Evolutionary conservation across 2,329 filamentous ascomycete genomes (phyloP).

Genomic region (Magnaporthiopsis incrustans): DNA sequence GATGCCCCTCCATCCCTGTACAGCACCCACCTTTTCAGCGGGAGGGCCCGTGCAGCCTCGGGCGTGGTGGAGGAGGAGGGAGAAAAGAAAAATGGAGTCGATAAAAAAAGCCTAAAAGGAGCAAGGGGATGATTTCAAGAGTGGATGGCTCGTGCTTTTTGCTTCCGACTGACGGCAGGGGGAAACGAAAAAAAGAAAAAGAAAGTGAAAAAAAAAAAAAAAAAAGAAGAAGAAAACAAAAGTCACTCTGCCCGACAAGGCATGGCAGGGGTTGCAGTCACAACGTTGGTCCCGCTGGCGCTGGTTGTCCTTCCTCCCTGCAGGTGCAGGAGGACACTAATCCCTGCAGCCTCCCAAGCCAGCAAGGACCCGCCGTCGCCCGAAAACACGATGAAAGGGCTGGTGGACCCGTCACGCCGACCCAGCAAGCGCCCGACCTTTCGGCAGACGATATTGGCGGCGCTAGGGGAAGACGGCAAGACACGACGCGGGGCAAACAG

Average conservation of each 20-base stretch:
- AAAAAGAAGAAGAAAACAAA: not conserved
- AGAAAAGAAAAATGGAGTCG: not conserved
- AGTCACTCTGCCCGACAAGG: not conserved
- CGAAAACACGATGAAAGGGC: too few relatives aligned
- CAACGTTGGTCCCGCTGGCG: not conserved
- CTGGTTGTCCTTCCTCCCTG: not conserved
- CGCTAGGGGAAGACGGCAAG: too few relatives aligned
- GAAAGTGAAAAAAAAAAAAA: not conserved
- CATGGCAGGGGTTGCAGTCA: not conserved
- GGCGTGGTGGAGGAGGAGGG: not conserved
- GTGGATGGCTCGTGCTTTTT: too few relatives aligned
- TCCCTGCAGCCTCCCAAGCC: not conserved
- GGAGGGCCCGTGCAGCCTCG: not conserved
- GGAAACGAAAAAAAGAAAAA: too few relatives aligned
- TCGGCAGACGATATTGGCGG: not conserved
- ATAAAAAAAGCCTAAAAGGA: too few relatives aligned
- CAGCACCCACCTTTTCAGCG: not conserved
- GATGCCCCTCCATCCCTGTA: not conserved
- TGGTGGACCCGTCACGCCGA: not conserved
- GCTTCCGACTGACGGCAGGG: too few relatives aligned
- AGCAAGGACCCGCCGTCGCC: not conserved
- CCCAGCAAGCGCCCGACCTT: not conserved
- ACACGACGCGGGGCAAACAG: too few relatives aligned
- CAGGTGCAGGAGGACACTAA: not conserved
- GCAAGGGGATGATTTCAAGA: too few relatives aligned